A percentile compares a stretch with the other conserved stretches of the same genome.
These are phyloP conservation scores for Ilyonectria robusta DNA, from an alignment of 2,329 filamentous ascomycete genomes.

Conservation along the genomic window DNA sequence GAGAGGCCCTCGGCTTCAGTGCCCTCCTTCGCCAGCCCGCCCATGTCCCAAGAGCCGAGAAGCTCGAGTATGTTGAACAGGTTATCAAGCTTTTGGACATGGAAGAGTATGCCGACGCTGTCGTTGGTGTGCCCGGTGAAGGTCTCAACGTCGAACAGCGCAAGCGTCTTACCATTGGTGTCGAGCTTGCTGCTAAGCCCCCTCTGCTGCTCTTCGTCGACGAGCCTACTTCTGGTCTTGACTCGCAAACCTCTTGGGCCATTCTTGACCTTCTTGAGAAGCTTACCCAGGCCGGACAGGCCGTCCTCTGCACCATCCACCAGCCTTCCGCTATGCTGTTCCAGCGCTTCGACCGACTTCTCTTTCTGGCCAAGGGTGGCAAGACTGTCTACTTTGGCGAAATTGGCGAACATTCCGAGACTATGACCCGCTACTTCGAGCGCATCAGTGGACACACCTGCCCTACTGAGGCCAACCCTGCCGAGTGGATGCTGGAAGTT, in stretches of 20 bases:
- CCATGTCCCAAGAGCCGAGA: conserved; percentile 79
- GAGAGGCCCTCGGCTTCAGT: conserved; percentile 89
- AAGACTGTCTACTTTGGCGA: conserved; percentile 87
- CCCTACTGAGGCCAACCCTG: conserved; percentile 80
- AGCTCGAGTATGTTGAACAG: conserved; percentile 89
- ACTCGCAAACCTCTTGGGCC: conserved; percentile 93
- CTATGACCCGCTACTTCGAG: conserved; percentile 82
- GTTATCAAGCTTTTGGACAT: conserved; percentile 93
- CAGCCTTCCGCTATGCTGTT: conserved; percentile 97
- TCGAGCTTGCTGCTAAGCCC: conserved; percentile 95
- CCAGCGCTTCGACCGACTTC: conserved; percentile 87
- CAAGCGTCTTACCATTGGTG: conserved; percentile 90
- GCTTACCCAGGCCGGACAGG: conserved; percentile 88
- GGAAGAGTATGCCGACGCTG: conserved; percentile 89
- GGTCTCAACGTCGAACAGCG: conserved; percentile 81
- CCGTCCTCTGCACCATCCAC: conserved; percentile 97
- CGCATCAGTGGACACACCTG: conserved; percentile 77
- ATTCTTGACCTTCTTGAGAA: conserved; percentile 92
- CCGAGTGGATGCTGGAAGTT: conserved; percentile 82
- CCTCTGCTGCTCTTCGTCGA: conserved; percentile 92
- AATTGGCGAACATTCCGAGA: conserved; percentile 79
- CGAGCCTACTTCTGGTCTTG: conserved; percentile 94
- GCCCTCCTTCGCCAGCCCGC: conserved; percentile 88
- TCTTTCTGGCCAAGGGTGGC: conserved; percentile 83
- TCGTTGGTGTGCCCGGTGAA: conserved; percentile 92